These are phyloP conservation scores for Fusarium sp. DNA, from an alignment of 2,329 filamentous ascomycete species.

Conservation along the genomic window DNA sequence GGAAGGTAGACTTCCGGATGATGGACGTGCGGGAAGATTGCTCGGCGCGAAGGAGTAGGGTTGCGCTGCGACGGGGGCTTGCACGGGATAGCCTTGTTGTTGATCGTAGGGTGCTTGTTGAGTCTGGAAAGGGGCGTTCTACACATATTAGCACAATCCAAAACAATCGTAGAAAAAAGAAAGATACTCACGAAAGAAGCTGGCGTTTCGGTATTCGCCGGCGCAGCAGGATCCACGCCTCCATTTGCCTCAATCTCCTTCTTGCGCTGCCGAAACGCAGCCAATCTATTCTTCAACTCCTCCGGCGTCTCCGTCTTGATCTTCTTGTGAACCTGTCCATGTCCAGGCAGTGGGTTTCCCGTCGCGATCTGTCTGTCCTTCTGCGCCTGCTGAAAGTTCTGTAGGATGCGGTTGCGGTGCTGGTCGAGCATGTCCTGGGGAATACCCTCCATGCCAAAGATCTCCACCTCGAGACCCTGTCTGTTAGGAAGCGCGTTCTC, in stretches of 20 bases:
- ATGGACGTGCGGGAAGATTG: slow-evolving; percentile 59
- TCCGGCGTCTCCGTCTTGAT: slow-evolving; percentile 78
- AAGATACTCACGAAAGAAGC: slow-evolving; percentile 67
- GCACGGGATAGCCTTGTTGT: slow-evolving; percentile 41
- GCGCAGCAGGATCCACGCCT: slow-evolving; percentile 49
- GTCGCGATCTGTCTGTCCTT: slow-evolving; percentile 84
- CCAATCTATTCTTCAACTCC: slow-evolving; percentile 83
- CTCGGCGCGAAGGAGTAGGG: slow-evolving; percentile 53
- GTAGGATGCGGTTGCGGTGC: slow-evolving; percentile 87
- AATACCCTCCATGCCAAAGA: slow-evolving; percentile 98
- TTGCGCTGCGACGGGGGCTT: slow-evolving; percentile 36
- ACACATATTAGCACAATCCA: slow-evolving; percentile 46
- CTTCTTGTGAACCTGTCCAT: slow-evolving; percentile 67
- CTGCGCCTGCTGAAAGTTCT: slow-evolving; percentile 86
- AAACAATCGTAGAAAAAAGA: too few species aligned
- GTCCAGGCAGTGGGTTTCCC: slow-evolving; percentile 82
- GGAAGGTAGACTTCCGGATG: slow-evolving; percentile 50
- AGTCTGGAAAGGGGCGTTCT: slow-evolving; percentile 50
- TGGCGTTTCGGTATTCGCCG: slow-evolving; percentile 57
- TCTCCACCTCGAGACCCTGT: slow-evolving; percentile 88
- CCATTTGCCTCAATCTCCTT: slow-evolving; percentile 66
- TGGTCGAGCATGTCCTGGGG: slow-evolving; percentile 85
- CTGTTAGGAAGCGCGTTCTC: slow-evolving; percentile 93
- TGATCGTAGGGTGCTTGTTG: slow-evolving; percentile 37
- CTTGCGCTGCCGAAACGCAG: slow-evolving; percentile 78